A percentile compares a stretch with the other conserved stretches of the same genome.
Conservation (phyloP, 805 yeast species). For the Saturnispora serradocipensis region DNA sequence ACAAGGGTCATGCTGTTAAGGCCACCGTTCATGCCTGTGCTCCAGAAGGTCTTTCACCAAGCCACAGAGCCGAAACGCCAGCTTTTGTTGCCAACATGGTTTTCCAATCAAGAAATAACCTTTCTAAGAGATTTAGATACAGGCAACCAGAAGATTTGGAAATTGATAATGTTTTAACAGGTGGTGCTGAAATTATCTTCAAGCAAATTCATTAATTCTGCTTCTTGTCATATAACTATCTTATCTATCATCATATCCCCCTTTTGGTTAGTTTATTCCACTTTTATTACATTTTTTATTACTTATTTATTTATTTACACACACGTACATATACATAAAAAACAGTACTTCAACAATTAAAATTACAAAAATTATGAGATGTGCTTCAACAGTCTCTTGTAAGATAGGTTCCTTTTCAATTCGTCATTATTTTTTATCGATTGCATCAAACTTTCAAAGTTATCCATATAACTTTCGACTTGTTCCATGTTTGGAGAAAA, state of each 20-base stretch:
- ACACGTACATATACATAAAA: background rate
- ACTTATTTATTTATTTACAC: background rate
- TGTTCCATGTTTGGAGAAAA: constrained; percentile 16
- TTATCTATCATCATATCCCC: background rate
- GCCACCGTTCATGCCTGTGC: constrained; percentile 31
- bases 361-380: background rate
- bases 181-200: constrained; percentile 65
- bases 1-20: constrained; percentile 22
- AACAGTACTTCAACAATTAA: background rate
- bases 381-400: constrained; percentile 6
- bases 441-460: constrained; percentile 24
- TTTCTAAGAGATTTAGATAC: constrained; percentile 71
- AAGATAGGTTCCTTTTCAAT: constrained; percentile 11
- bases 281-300: background rate
- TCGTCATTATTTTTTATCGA: constrained; percentile 14
- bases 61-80: constrained; percentile 2
- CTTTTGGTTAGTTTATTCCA: background rate
- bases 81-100: constrained; percentile 12
- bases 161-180: constrained; percentile 66
- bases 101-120: constrained; percentile 46
- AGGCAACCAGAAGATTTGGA: constrained; percentile 54
- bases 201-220: constrained; percentile 18
- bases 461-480: constrained; percentile 21
- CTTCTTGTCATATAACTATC: background rate
- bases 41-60: constrained; percentile 27